Evolutionary conservation across 1,284 basidiomycete genomes (phyloP).

Genomic region (Thelephora terrestris): DNA sequence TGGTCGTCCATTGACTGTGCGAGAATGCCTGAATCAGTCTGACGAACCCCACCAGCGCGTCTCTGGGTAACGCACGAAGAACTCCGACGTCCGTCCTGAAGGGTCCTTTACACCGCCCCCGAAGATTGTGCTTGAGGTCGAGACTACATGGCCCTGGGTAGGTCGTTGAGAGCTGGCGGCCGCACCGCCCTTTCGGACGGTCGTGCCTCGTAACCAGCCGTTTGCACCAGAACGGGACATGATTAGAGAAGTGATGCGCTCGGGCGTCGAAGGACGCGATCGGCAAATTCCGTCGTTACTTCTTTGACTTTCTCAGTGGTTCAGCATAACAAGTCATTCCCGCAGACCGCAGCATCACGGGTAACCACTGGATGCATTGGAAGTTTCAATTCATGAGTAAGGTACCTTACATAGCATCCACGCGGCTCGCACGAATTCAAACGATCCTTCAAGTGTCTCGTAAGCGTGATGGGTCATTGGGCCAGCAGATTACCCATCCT

Average conservation of each 20-base stretch:
- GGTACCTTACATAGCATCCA: too few relatives aligned
- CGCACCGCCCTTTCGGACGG: slow-evolving; percentile 52
- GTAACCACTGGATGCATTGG: too few relatives aligned
- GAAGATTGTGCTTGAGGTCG: slow-evolving; percentile 57
- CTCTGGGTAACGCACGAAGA: slow-evolving; percentile 44
- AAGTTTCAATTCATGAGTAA: too few relatives aligned
- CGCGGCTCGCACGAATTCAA: too few relatives aligned
- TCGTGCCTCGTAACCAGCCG: slow-evolving; percentile 62
- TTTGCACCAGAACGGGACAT: slow-evolving; percentile 13
- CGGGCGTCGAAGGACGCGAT: neutral
- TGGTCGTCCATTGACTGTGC: slow-evolving; percentile 82
- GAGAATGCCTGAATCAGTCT: neutral
- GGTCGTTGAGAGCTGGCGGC: slow-evolving; percentile 31
- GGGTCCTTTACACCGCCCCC: slow-evolving; percentile 76
- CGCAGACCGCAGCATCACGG: too few relatives aligned
- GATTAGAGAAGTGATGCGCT: neutral
- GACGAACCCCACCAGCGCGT: neutral
- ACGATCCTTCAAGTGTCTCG: too few relatives aligned
- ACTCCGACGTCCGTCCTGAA: slow-evolving; percentile 69
- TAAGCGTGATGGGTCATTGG: too few relatives aligned
- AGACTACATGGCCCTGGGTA: neutral
- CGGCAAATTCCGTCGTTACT: neutral
- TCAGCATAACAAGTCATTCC: too few relatives aligned
- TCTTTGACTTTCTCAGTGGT: too few relatives aligned
- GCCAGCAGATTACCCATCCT: too few relatives aligned